Evolutionary conservation across 2,329 filamentous ascomycete genomes (phyloP).

Genomic region (Pseudodiploospora longispora): DNA sequence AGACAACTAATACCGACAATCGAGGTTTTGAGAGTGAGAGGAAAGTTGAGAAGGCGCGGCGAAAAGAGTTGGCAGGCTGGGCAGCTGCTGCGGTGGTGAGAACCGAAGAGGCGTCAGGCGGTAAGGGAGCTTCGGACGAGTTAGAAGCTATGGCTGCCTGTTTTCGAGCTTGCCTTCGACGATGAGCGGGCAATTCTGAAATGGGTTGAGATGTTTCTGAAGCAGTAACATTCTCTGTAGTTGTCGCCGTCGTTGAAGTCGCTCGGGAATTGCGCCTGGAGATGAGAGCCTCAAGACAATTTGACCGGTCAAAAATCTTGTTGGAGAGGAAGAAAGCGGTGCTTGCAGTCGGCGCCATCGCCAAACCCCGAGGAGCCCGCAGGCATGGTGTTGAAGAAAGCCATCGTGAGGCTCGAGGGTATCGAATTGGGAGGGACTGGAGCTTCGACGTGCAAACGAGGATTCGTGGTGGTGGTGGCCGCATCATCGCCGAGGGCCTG

Average conservation of each 20-base stretch:
- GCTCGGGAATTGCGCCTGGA: constrained; percentile 17
- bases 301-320: constrained; percentile 26
- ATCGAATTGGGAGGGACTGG: constrained; percentile 14
- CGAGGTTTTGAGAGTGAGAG: constrained; percentile 94
- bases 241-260: constrained; percentile 15
- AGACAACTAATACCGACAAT: constrained; percentile 81
- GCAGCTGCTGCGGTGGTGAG: constrained; percentile 44
- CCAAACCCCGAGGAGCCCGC: constrained; percentile 15
- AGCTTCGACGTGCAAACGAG: constrained; percentile 21
- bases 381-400: constrained; percentile 21
- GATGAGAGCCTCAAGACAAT: constrained; percentile 27
- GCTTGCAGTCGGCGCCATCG: constrained; percentile 11
- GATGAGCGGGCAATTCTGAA: constrained; percentile 24
- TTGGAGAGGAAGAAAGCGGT: constrained; percentile 29
- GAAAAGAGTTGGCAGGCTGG: constrained; percentile 42
- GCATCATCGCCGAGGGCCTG: constrained; percentile 22
- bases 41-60: constrained; percentile 67
- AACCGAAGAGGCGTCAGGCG: constrained; percentile 46
- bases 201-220: constrained; percentile 14
- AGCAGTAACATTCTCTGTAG: constrained; percentile 8
- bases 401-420: constrained; percentile 17
- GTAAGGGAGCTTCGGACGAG: constrained; percentile 24
- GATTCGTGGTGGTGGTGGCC: constrained; percentile 25
- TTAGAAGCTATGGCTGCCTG: constrained; percentile 10
- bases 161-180: constrained; percentile 25